A percentile compares a stretch with the other conserved stretches of the same genome.
Conservation (phyloP, 2,329 filamentous ascomycete species). For the Chrysoporthe austroafricana region DNA sequence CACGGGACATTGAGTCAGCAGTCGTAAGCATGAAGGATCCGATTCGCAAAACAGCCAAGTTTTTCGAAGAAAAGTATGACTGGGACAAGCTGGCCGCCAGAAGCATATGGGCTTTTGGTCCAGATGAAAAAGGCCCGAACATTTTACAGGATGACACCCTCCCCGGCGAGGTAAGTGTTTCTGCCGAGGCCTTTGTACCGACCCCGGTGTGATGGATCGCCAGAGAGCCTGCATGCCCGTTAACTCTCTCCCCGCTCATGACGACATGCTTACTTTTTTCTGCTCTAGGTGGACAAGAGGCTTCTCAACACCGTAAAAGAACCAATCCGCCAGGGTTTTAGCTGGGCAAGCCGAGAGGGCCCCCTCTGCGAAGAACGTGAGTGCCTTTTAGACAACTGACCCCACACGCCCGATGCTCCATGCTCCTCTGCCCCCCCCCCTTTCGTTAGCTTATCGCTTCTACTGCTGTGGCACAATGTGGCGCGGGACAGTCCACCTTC, state of each 20-base stretch:
- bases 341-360: slow-evolving; percentile 93
- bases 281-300: slow-evolving; percentile 80
- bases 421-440: slow-evolving; percentile 14
- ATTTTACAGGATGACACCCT: slow-evolving; percentile 96
- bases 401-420: slow-evolving; percentile 24
- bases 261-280: slow-evolving; percentile 24
- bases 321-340: slow-evolving; percentile 93
- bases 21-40: slow-evolving; percentile 91
- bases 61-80: slow-evolving; percentile 95
- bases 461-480: slow-evolving; percentile 18
- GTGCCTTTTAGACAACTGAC: slow-evolving; percentile 43
- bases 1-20: slow-evolving; percentile 90
- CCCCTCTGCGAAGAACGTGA: slow-evolving; percentile 96
- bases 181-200: background rate
- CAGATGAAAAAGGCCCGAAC: slow-evolving; percentile 92
- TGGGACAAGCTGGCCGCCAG: slow-evolving; percentile 94
- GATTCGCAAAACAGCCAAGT: slow-evolving; percentile 89
- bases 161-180: slow-evolving; percentile 71
- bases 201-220: slow-evolving; percentile 6
- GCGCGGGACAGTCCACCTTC: slow-evolving; percentile 20
- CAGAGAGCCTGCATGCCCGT: slow-evolving; percentile 17
- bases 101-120: slow-evolving; percentile 98
- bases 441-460: slow-evolving; percentile 1
- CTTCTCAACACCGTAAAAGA: slow-evolving; percentile 85
- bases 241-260: background rate